A percentile compares a stretch with the other conserved stretches of the same genome.
These are phyloP conservation scores for Flaveria linearis DNA, from an alignment of 129 eudicot genomes.

Conservation along the genomic window DNA sequence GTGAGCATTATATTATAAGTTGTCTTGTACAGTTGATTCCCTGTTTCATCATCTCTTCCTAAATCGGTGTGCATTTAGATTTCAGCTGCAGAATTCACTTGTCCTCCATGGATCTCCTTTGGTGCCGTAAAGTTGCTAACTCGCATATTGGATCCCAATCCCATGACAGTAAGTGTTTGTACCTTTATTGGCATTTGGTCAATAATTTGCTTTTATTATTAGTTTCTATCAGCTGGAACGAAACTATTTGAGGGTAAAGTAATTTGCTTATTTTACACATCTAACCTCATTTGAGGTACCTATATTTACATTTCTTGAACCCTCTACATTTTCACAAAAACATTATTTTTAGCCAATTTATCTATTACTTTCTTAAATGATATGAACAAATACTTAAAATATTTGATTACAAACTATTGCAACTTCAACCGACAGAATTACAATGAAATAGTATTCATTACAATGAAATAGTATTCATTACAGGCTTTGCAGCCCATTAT, in stretches of 20 bases:
- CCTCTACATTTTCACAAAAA: background rate
- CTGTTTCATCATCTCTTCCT: conserved; percentile 3
- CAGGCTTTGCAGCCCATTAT: too few relatives aligned
- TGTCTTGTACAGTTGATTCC: background rate
- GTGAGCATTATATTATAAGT: conserved; percentile 49
- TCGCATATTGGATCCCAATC: conserved; percentile 85
- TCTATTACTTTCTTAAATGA: too few relatives aligned
- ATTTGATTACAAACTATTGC: too few relatives aligned
- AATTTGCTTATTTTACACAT: background rate
- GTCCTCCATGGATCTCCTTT: conserved; percentile 94
- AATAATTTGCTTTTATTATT: background rate
- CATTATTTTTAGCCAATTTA: too few relatives aligned
- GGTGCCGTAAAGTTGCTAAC: conserved; percentile 69
- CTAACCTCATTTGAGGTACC: background rate
- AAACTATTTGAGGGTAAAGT: too few relatives aligned
- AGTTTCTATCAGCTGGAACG: too few relatives aligned
- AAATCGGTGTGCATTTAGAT: conserved; percentile 50
- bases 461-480: too few relatives aligned
- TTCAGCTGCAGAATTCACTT: conserved; percentile 81
- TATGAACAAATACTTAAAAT: too few relatives aligned
- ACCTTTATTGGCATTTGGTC: background rate
- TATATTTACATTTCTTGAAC: background rate
- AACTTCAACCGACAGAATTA: too few relatives aligned
- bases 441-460: too few relatives aligned
- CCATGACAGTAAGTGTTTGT: conserved; percentile 65